Evolutionary conservation across 2,329 filamentous ascomycete genomes (phyloP), one percentile per base, ranked within the genome.

Genomic region (Dissoconium aciculare): DNA sequence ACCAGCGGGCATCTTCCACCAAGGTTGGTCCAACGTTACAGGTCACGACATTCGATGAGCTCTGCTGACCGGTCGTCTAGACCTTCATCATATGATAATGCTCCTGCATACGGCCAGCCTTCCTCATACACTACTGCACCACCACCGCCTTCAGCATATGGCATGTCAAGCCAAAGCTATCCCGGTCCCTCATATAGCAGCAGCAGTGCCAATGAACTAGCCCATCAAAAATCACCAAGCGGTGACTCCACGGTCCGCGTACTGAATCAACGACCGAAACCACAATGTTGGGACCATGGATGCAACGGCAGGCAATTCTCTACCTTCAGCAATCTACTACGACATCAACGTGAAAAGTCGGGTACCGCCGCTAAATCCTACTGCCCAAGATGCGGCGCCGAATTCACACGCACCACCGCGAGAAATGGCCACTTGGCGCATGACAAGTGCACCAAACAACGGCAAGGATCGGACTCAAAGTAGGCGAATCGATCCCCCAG

Each of bases 251-350:
- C 50, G 11, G 49, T 51, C 32, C 43, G 52, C 13, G 49, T 54
- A 8, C 40, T 52, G 17, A 53, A 51, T 40, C 47, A 53, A 29
- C 48, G 54, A 21, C 83, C 83, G n/a, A 92, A 92, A 59, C 84
- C 85, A 27, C 83, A 92, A 53, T 94, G 87, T 57, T 95, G 82
- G 81, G 87, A 94, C 38, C 87, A 95, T 50, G 87, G 85, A 8
- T 95, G 87, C 63, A 93, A 94, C 48, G 87, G 87, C 12, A 75
- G 85, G 16, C 81, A 92, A 49, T 95, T 95, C 51, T 92, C 83
- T 11, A 94, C 87, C 3, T 94, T 94, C 53, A 93, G 84, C 68
- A 94, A 94, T 52, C 69, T 94, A 3, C 64, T 94, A 21, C 70
- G 87, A 39, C 87, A 95, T 54, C 85, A 94, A 56, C 72, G 87